phyloP scores from a whole-genome alignment of 495 filamentous ascomycete species.

The Podospora conica region DNA sequence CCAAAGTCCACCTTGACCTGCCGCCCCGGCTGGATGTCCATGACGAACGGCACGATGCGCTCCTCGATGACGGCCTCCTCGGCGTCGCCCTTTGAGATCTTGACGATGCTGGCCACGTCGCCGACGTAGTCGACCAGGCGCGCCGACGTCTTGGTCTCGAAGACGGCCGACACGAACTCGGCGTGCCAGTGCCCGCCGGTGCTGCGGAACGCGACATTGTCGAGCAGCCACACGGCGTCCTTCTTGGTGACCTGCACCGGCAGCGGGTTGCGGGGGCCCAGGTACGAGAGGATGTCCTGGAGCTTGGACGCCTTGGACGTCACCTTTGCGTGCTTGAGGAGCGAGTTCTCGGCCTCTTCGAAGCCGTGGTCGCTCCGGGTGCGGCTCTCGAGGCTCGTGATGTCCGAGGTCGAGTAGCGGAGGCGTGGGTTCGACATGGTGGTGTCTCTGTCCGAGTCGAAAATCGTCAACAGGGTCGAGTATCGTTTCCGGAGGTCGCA shows the following conservation, averaged over 20 bases:
- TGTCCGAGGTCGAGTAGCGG: slow-evolving; percentile 7
- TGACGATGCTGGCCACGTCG: slow-evolving; percentile 62
- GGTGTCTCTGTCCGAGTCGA: neutral
- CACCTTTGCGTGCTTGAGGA: slow-evolving; percentile 18
- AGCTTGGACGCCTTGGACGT: slow-evolving; percentile 15
- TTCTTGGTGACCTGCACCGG: slow-evolving; percentile 31
- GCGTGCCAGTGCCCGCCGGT: slow-evolving; percentile 57
- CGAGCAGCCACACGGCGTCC: slow-evolving; percentile 80
- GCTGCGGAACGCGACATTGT: slow-evolving; percentile 75
- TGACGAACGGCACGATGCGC: slow-evolving; percentile 69
- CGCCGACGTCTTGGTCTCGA: slow-evolving; percentile 60
- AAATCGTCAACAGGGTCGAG: neutral
- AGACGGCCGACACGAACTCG: slow-evolving; percentile 75
- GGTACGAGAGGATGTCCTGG: slow-evolving; percentile 38
- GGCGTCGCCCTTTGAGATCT: slow-evolving; percentile 57
- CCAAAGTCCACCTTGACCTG: slow-evolving; percentile 50
- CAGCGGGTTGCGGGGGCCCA: slow-evolving; percentile 41
- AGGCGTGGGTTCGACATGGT: neutral
- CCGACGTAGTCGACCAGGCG: slow-evolving; percentile 62
- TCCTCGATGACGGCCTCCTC: slow-evolving; percentile 59
- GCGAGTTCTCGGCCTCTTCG: slow-evolving; percentile 34
- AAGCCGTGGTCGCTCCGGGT: slow-evolving; percentile 41
- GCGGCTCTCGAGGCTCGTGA: slow-evolving; percentile 23
- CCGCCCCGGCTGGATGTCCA: slow-evolving; percentile 63
- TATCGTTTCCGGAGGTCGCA: too few relatives aligned